Base-by-base conservation (phyloP, 2,329 filamentous ascomycete genomes). In the Pseudocercospora cruenta region DNA sequence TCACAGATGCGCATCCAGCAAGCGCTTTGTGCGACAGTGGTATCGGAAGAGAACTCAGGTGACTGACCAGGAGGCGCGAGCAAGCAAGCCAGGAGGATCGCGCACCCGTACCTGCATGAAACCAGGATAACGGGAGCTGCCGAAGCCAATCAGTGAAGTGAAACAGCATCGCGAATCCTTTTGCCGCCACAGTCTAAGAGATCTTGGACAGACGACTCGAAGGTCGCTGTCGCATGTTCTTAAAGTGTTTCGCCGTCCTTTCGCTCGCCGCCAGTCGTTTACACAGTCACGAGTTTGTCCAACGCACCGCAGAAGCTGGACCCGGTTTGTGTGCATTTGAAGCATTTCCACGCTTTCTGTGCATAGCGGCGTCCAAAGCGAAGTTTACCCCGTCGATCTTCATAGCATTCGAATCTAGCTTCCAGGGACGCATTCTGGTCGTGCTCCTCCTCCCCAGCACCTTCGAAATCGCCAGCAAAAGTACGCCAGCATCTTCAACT, bases 311-410 rank as follows among this genome's bases (percentile, higher is more conserved):
- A 33, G 8, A 16, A 12, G 28, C 57, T 59, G 57, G 57, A 43
- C 57, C 31, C 45, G 57, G 31, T 33, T 33, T 14, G 31, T 33
- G 54, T 55, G 9, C 28, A 22, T 16, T n/a, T 12, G 19, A 26
- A 31, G 14, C 28, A 36, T 58, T 43, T 58, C 55, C 49, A 54
- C 24, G 51, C 2, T 54, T 54, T 54, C 21, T n/a, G 51, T 16
- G 47, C n/a, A 16, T 10, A 51, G 10, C 47, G 10, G 22, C 21
- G 24, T 31, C 53, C 8, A 21, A 12, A 22, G 28, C 54, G 54
- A 58, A 58, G 36, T 39, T 39, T 31, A 39, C n/a, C 57, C 57
- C 57, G 57, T 22, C 31, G 57, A 59, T 59, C 57, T 31, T 59
- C 57, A 59, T 59, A 22, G 33, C 33, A 26, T 53, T 4, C 49